Conservation (phyloP, 169 alveolate genomes). For the Cryptosporidium canis region DNA sequence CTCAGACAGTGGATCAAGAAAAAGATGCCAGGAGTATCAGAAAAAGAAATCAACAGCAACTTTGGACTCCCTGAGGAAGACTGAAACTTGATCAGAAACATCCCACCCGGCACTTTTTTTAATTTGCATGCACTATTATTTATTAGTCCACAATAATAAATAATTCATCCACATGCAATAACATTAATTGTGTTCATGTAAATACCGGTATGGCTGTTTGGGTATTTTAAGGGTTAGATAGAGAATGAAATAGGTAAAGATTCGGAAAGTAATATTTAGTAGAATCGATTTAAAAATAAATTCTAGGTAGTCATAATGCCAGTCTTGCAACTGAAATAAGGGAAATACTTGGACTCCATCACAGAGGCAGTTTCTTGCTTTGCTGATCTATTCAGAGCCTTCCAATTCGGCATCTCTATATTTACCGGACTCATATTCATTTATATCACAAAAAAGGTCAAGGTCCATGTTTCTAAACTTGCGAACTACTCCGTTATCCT, state of each 20-base stretch:
- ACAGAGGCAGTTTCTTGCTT: background rate
- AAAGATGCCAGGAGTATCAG: conserved; percentile 64
- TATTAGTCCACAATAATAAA: too few species aligned
- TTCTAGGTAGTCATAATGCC: background rate
- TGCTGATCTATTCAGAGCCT: background rate
- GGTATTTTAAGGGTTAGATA: too few species aligned
- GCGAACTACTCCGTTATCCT: background rate
- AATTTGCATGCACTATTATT: background rate
- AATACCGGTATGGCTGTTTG: background rate
- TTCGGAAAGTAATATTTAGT: background rate
- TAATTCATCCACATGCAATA: background rate
- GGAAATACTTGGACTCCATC: background rate
- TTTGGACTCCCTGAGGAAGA: conserved; percentile 73
- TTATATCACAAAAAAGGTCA: conserved; percentile 34
- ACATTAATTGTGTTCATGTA: too few species aligned
- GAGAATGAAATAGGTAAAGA: background rate
- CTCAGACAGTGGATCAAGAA: conserved; percentile 69
- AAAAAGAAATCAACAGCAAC: conserved; percentile 63
- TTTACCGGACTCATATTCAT: conserved; percentile 24
- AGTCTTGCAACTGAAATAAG: background rate
- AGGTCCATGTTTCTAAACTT: conserved; percentile 5
- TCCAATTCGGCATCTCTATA: background rate
- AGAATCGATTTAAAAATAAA: background rate
- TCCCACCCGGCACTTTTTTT: background rate
- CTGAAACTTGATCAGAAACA: background rate